A percentile compares a stretch with the other conserved stretches of the same genome.
These are phyloP conservation scores for Epichloe coenophiala DNA, from an alignment of 2,329 filamentous ascomycete species.

Conservation along the genomic window DNA sequence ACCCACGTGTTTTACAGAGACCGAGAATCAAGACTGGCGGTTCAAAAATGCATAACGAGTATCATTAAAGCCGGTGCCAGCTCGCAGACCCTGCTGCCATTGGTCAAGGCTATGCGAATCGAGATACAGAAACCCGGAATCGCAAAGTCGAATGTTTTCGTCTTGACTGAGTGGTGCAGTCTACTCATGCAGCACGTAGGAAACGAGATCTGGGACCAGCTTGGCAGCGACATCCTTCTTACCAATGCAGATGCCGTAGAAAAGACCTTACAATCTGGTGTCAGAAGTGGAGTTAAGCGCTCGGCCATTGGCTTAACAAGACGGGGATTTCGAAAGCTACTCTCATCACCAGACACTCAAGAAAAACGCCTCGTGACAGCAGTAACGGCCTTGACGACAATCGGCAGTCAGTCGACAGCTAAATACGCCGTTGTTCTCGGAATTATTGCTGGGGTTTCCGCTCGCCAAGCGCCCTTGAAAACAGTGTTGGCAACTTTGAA, in stretches of 20 bases:
- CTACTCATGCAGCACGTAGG: constrained; percentile 61
- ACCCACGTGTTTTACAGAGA: constrained; percentile 84
- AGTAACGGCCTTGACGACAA: constrained; percentile 54
- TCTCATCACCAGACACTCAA: constrained; percentile 42
- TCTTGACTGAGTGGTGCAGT: constrained; percentile 81
- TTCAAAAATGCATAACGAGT: constrained; percentile 63
- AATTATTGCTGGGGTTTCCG: constrained; percentile 74
- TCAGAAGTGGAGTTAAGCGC: constrained; percentile 51
- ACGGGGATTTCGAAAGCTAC: constrained; percentile 63
- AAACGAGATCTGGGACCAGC: constrained; percentile 47
- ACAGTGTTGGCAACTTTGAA: constrained; percentile 50
- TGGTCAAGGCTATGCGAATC: constrained; percentile 53
- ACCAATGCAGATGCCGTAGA: constrained; percentile 64
- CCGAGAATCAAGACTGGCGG: constrained; percentile 67
- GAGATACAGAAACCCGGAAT: constrained; percentile 69
- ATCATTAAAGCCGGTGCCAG: constrained; percentile 47
- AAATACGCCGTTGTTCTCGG: constrained; percentile 71
- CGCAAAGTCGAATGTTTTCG: constrained; percentile 69
- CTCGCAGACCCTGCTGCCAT: constrained; percentile 41
- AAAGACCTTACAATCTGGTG: constrained; percentile 54
- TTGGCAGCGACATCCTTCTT: constrained; percentile 51
- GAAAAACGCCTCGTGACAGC: constrained; percentile 48
- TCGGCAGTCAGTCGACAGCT: constrained; percentile 47
- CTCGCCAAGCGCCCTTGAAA: constrained; percentile 52
- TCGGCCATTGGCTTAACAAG: constrained; percentile 68